Evolutionary conservation across 202 grass and related monocot genomes (phyloP), one percentile per base, ranked within the genome.

Genomic region (Schoenoplectus tabernaemontani): DNA sequence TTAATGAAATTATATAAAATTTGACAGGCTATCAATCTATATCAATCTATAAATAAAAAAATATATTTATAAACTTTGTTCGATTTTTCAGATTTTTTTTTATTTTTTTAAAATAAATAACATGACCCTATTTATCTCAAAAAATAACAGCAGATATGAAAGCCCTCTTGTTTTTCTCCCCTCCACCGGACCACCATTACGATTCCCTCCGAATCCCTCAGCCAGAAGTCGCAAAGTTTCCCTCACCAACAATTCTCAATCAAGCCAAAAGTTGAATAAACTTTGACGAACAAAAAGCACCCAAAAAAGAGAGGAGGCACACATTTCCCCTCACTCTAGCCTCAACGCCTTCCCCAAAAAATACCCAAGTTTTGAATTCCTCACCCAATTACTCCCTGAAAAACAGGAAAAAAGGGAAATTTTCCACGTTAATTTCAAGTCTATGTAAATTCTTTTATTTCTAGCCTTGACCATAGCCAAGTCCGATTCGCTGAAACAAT

Each of bases 221-320:
- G 28, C 74, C 58, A 65, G 32, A 65, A 53, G 78, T 80, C 58
- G 34, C 77, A 64, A 64, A 32, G 9, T 11, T 65, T 22, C 15
- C 43, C 26, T 24, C 78, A 80, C 78, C 78, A 64, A 60, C 39
- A 61, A 80, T 80, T 28, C 28, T 57, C 59, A 63, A 63, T 32
- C 20, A 62, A 60, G 7, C 6, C 30, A 28, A 28, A 28, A 28
- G 28, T 28, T 28, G 28, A 81, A 28, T 28, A 28, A 28, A 28
- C 28, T 28, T 28, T 28, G 28, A 28, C 28, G 28, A 28, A 80
- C 47, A 30, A 9, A 23, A 47, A 1, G 38, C 17, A 61, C 24
- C 33, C n/a, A 65, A 64, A 38, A 64, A 26, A 80, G 36, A 64
- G 13, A 80, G 51, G 16, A 48, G 59, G 20, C 78, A 20, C 78